Evolutionary conservation across 176 grass and related monocot species (phyloP).

Genomic region (bread wheat (Triticum aestivum)): IWGSC_CS_RefSeq_v2.1 NC_057794.1:575363313-575363812

Average conservation of each 20-base stretch:
- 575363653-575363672: slow-evolving; percentile 75
- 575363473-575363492: slow-evolving; percentile 70
- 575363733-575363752: neutral
- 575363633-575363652: slow-evolving; percentile 51
- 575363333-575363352: slow-evolving; percentile 27
- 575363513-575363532: neutral
- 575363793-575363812: slow-evolving; percentile 55
- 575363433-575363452: slow-evolving; percentile 53
- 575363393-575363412: slow-evolving; percentile 48
- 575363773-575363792: slow-evolving; percentile 54
- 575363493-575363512: slow-evolving; percentile 89
- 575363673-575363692: slow-evolving; percentile 28
- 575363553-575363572: slow-evolving; percentile 34
- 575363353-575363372: slow-evolving; percentile 43
- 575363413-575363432: slow-evolving; percentile 50
- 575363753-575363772: neutral
- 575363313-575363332: neutral
- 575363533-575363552: slow-evolving; percentile 12
- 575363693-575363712: slow-evolving; percentile 42
- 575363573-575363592: slow-evolving; percentile 22
- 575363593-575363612: slow-evolving; percentile 14
- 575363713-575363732: slow-evolving; percentile 29
- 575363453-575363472: neutral
- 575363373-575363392: slow-evolving; percentile 82
- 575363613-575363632: slow-evolving; percentile 34